Conservation (phyloP, 1,284 basidiomycete genomes). For the Farysia itapuensis region DNA sequence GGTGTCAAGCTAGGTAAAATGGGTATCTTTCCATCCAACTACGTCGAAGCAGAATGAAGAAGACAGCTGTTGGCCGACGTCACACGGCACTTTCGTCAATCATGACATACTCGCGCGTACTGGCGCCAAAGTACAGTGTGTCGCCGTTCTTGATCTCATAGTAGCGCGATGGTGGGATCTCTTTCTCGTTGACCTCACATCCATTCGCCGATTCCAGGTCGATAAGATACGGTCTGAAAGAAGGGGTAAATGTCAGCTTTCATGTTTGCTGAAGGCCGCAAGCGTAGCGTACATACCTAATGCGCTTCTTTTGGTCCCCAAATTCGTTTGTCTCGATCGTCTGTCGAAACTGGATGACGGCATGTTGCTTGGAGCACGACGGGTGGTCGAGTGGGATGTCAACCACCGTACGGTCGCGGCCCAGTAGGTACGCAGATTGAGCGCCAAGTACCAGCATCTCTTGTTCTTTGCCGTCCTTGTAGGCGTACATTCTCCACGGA, state of each 20-base stretch:
- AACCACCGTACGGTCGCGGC: slow-evolving; percentile 70
- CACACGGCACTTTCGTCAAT: slow-evolving; percentile 41
- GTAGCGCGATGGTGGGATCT: slow-evolving; percentile 81
- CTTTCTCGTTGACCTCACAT: slow-evolving; percentile 83
- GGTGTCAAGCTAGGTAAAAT: slow-evolving; percentile 22
- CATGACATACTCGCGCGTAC: slow-evolving; percentile 51
- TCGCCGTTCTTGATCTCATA: slow-evolving; percentile 86
- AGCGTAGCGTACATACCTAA: slow-evolving; percentile 11
- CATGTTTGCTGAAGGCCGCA: background rate
- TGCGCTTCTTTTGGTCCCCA: slow-evolving; percentile 69
- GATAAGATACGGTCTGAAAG: slow-evolving; percentile 68
- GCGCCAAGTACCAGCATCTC: slow-evolving; percentile 60
- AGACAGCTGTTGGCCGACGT: background rate
- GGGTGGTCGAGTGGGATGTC: slow-evolving; percentile 93
- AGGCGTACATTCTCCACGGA: slow-evolving; percentile 94
- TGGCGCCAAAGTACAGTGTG: slow-evolving; percentile 54
- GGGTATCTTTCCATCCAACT: slow-evolving; percentile 39
- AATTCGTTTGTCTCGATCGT: slow-evolving; percentile 84
- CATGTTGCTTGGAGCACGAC: slow-evolving; percentile 97
- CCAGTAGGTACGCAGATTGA: slow-evolving; percentile 92
- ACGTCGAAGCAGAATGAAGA: slow-evolving; percentile 14
- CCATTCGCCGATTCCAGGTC: slow-evolving; percentile 97
- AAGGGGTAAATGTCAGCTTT: no score
- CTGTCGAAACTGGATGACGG: slow-evolving; percentile 89
- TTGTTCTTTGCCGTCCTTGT: slow-evolving; percentile 88